phyloP scores from a whole-genome alignment of 2,329 filamentous ascomycete species.

The Aspergillus puulaauensis region DNA sequence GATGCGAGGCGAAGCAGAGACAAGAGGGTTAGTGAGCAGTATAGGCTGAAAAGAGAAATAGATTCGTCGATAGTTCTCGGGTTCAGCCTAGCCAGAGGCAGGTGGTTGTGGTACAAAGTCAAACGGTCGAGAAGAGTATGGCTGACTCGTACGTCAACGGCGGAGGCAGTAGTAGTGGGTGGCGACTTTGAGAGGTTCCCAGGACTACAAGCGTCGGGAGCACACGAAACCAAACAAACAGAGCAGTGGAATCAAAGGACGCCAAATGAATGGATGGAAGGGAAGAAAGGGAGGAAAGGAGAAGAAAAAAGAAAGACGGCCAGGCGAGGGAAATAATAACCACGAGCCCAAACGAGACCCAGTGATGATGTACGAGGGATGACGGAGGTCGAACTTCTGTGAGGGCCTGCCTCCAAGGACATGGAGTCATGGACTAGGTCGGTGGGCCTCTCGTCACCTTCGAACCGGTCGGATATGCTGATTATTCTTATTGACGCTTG shows the following conservation, averaged over 20 bases:
- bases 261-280: not conserved
- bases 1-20: not conserved
- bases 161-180: not conserved
- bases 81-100: not conserved
- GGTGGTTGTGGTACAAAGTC: slow-evolving; percentile 9
- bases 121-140: slow-evolving; percentile 8
- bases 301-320: not conserved
- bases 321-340: slow-evolving; percentile 1
- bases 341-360: slow-evolving; percentile 11
- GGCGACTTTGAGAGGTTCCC: slow-evolving; percentile 2
- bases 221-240: slow-evolving; percentile 6
- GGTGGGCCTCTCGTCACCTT: not conserved
- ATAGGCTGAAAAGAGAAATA: not conserved
- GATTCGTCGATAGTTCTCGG: not conserved
- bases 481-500: not conserved
- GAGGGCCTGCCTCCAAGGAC: not conserved
- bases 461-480: not conserved
- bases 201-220: not conserved
- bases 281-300: not conserved
- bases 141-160: slow-evolving; percentile 4
- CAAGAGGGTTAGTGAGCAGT: not conserved
- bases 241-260: not conserved
- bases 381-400: not conserved
- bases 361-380: slow-evolving; percentile 20
- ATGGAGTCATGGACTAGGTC: not conserved